phyloP scores from a whole-genome alignment of 2,329 filamentous ascomycete species.

The Dactylellina leptospora region DNA sequence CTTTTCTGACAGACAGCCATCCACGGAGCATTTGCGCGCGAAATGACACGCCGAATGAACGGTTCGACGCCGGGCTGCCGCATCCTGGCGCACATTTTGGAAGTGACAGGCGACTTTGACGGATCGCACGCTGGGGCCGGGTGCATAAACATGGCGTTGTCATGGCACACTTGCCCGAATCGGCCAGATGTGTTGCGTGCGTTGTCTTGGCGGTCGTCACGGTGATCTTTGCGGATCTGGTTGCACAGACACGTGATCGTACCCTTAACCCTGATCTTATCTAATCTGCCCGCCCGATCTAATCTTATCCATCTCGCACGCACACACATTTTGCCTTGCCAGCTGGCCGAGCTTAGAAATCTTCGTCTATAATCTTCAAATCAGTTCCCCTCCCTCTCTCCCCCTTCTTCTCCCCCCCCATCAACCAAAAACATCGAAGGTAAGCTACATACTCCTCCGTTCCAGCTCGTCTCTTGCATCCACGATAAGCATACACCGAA shows the following conservation, averaged over 20 bases:
- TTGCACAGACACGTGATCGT: background rate
- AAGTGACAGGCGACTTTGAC: constrained; percentile 2
- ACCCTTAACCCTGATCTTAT: constrained; percentile 32
- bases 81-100: background rate
- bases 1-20: background rate
- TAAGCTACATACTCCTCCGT: constrained; percentile 22
- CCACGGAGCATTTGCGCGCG: constrained; percentile 13
- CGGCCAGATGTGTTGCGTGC: constrained; percentile 6
- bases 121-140: constrained; percentile 20
- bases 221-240: background rate
- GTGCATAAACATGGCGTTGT: constrained; percentile 50
- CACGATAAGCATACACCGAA: background rate
- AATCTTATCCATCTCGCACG: background rate
- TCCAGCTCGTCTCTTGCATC: background rate
- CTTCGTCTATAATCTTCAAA: background rate
- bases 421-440: constrained; percentile 53
- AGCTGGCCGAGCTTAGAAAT: constrained; percentile 37
- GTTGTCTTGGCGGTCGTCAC: constrained; percentile 22
- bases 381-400: background rate
- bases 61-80: background rate
- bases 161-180: constrained; percentile 38
- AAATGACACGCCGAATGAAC: constrained; percentile 18
- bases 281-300: constrained; percentile 3
- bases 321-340: constrained; percentile 27
- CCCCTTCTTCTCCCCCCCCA: constrained; percentile 14